Evolutionary conservation across 2,329 filamentous ascomycete genomes (phyloP).

Genomic region (Ophiosphaerella herpotricha): DNA sequence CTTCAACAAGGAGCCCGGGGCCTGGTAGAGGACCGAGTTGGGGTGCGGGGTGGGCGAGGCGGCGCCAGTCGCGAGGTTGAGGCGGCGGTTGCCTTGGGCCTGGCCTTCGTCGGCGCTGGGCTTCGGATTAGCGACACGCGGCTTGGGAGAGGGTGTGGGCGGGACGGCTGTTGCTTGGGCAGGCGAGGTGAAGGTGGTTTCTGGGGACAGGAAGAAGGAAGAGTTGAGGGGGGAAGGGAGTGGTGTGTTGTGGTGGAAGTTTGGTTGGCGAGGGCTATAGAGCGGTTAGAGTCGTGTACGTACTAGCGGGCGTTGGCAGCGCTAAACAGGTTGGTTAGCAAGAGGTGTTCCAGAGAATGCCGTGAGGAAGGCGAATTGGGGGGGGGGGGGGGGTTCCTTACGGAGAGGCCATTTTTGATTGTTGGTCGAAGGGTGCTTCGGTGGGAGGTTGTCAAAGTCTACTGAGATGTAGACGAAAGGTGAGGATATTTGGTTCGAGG

Average conservation of each 20-base stretch:
- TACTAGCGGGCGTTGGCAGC: not conserved
- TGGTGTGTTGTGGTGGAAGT: not conserved
- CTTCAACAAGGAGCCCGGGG: not conserved
- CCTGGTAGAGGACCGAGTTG: not conserved
- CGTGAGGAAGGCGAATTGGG: not conserved
- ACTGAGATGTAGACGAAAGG: no score
- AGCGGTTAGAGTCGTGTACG: not conserved
- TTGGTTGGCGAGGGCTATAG: not conserved
- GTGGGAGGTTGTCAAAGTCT: no score
- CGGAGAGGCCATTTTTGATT: no score
- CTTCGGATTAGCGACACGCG: not conserved
- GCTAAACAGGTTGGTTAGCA: not conserved
- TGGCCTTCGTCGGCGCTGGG: not conserved
- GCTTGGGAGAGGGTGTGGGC: not conserved
- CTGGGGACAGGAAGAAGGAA: not conserved
- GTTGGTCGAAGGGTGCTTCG: no score
- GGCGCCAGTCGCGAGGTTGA: not conserved
- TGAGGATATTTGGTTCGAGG: no score
- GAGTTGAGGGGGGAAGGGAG: not conserved
- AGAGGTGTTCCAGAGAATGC: not conserved
- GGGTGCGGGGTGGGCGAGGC: not conserved
- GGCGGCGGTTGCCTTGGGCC: not conserved
- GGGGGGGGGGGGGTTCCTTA: no score
- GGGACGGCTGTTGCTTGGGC: not conserved
- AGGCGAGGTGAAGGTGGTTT: not conserved